Evolutionary conservation across 345 rosid species (phyloP).

Genomic region (Capsella bursapastoris): DNA sequence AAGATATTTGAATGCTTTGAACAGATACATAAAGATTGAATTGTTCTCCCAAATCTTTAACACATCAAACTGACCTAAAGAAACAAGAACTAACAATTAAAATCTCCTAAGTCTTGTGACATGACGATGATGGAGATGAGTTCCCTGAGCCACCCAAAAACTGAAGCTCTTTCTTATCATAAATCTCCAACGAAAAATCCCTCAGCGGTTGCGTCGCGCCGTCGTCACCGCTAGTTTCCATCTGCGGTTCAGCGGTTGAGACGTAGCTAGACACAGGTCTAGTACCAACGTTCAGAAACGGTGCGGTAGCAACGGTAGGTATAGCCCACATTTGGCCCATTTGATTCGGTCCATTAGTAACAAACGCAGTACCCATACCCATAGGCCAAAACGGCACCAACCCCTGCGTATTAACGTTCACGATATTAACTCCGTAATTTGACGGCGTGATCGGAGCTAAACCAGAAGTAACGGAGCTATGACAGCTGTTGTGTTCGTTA

Average conservation of each 20-base stretch:
- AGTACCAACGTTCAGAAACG: slow-evolving; percentile 48
- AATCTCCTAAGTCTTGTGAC: slow-evolving; percentile 39
- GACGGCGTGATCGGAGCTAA: slow-evolving; percentile 56
- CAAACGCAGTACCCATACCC: slow-evolving; percentile 18
- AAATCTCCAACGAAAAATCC: slow-evolving; percentile 70
- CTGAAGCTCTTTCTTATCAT: slow-evolving; percentile 72
- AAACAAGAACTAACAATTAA: slow-evolving; percentile 1
- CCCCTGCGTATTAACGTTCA: slow-evolving; percentile 44
- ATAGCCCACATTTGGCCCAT: slow-evolving; percentile 58
- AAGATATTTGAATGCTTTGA: neutral
- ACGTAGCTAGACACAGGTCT: slow-evolving; percentile 54
- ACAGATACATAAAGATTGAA: neutral
- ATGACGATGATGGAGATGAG: slow-evolving; percentile 43
- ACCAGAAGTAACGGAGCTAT: slow-evolving; percentile 58
- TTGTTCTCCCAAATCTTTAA: slow-evolving; percentile 12
- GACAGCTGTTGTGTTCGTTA: slow-evolving; percentile 45
- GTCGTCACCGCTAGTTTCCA: neutral
- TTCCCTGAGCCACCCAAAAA: slow-evolving; percentile 53
- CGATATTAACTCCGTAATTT: slow-evolving; percentile 20
- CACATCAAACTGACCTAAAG: slow-evolving; percentile 16
- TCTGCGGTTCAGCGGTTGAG: slow-evolving; percentile 25
- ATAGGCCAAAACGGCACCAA: slow-evolving; percentile 62
- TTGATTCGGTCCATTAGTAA: slow-evolving; percentile 46
- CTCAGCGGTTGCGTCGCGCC: slow-evolving; percentile 43
- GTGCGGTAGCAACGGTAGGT: slow-evolving; percentile 50